Conservation (phyloP, 768 basidiomycete genomes). For the Xanthoconium stramineum region DNA sequence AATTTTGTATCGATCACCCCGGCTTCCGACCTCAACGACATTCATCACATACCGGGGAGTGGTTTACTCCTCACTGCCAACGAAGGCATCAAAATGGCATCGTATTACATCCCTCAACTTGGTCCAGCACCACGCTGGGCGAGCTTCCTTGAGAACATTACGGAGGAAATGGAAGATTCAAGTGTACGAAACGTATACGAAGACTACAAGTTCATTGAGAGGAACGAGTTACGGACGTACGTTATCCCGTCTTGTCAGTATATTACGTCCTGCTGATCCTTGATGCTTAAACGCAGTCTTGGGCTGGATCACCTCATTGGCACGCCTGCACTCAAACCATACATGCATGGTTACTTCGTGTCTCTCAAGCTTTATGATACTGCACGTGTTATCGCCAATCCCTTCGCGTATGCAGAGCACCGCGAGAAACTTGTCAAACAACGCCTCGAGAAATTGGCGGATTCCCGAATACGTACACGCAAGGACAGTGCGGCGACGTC, state of each 20-base stretch:
- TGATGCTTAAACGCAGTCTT: conserved; percentile 47
- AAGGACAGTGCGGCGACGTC: conserved; percentile 44
- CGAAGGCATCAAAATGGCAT: conserved; percentile 94
- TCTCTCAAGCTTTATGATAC: conserved; percentile 95
- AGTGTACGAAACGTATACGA: conserved; percentile 78
- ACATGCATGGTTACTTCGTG: conserved; percentile 99
- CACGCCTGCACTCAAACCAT: conserved; percentile 93
- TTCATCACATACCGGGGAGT: conserved; percentile 86
- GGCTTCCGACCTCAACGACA: conserved; percentile 81
- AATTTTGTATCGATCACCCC: conserved; percentile 95
- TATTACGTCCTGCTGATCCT: not conserved
- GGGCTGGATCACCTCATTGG: conserved; percentile 95
- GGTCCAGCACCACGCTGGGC: conserved; percentile 98
- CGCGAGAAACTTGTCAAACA: conserved; percentile 83
- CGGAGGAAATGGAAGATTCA: conserved; percentile 96
- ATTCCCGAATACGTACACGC: conserved; percentile 82
- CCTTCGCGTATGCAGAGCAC: conserved; percentile 92
- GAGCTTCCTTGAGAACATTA: conserved; percentile 96
- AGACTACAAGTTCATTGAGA: conserved; percentile 96
- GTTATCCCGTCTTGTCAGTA: conserved; percentile 30
- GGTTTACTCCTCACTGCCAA: conserved; percentile 91
- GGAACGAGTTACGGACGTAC: conserved; percentile 79
- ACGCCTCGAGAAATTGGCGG: conserved; percentile 91
- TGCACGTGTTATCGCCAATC: conserved; percentile 93
- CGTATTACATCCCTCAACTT: conserved; percentile 93